Evolutionary conservation across 1,139 yeast genomes (phyloP), one percentile per base, ranked within the genome.

Genomic region (Protomyces lactucae-debilis): DNA sequence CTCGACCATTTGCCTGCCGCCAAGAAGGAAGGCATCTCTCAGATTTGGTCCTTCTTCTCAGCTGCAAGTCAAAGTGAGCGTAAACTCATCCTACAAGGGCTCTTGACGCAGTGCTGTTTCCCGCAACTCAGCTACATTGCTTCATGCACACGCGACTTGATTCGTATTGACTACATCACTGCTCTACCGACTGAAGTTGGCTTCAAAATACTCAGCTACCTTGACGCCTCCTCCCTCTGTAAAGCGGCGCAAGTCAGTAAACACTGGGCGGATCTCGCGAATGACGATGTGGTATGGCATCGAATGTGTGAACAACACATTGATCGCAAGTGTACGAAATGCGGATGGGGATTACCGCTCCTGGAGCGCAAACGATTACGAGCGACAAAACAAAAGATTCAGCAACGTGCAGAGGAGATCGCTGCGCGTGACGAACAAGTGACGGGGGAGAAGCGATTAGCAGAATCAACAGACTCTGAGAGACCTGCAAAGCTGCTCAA

Each of bases 291-390:
- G 64, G 98, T 93, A 5, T 93, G 99, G 99, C 95, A 93, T 74
- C 91, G 93, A 70, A 87, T 93, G 93, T 93, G 99, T 75, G 97
- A 91, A 74, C 99, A 93, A 75, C 99, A 93, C 74, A 93, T 93
- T 66, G 99, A 93, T 76, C 81, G 96, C 67, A 93, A 93, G 75
- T 93, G 99, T 76, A 96, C 97, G 54, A 90, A 89, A 73, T 93
- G 99, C 78, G 99, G 99, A 10, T 93, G 99, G 99, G 99, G 99
- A 4, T 79, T 93, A 70, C 99, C 99, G 1, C 78, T 93, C 67
- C 83, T 93, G 83, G 80, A 78, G 68, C 73, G 76, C 66, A 72
- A 75, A 66, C 72, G 78, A 32, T 71, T 77, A 21, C 70, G 76
- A 6, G 72, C 72, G 14, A 56, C 66, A 40, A 65, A 67, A 64